Base-by-base conservation (phyloP, 1,139 yeast genomes). In the Scheffersomyces insectosa region DNA sequence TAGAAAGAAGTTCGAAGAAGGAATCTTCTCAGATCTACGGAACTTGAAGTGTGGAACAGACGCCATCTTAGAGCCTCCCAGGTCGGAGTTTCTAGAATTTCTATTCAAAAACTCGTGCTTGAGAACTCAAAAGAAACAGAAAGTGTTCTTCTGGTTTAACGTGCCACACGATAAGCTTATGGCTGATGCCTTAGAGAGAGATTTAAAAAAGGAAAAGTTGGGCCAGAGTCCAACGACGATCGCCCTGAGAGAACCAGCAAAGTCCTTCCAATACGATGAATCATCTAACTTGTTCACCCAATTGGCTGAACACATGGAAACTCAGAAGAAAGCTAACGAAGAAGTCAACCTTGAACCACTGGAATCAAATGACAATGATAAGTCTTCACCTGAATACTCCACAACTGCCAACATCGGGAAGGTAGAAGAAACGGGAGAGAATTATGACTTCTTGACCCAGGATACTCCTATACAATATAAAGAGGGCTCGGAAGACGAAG, bases 131-230 rank as follows among this genome's bases (percentile, higher is more conserved):
- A 93, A 93, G 74, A 93, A 93, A 61, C 99, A 93, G 62, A 93
- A 93, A 62, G 98, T 93, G 33, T 93, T 93, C 62, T 90, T 85
- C 63, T 93, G 99, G 99, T 91, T 88, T 63, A 86, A 91, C 59
- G 98, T 93, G 6, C 93, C 95, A 36, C 98, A 93, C 66, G 97
- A 93, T 61, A 84, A 88, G 58, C 69, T 93, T 40, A 91, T 93
- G 78, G 83, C 93, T 3, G 99, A 93, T 65, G 98, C 98, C 0
- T 69, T 93, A 43, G 98, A 91, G 64, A 74, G 99, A 55, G 99
- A 93, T 59, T 68, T 91, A 60, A 90, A 90, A 63, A 84, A 88
- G 57, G 97, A 91, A 56, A 63, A 69, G 38, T 46, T 70, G 30
- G 74, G 75, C 41, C 86, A 81, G 50, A 63, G 65, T 3, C 75